Conservation (phyloP, 352 stramenopile species). For the Elongisporangium anandrum region DNA sequence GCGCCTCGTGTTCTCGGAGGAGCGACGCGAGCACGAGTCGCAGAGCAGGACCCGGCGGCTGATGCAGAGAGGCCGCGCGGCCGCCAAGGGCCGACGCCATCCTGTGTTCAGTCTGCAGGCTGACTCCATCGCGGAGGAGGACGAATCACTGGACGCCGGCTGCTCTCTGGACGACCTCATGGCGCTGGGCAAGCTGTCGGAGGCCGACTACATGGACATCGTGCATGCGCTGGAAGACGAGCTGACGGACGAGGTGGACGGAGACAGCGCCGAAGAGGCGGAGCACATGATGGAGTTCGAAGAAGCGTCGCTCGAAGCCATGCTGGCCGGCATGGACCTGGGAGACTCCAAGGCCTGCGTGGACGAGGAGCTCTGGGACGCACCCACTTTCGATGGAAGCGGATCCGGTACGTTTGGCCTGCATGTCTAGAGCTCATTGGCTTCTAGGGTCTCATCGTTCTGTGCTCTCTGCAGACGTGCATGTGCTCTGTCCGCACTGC, state of each 20-base stretch:
- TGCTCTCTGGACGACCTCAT: constrained; percentile 68
- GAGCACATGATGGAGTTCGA: constrained; percentile 68
- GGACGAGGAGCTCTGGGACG: constrained; percentile 6
- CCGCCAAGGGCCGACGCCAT: constrained; percentile 8
- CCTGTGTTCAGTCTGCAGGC: constrained; percentile 30
- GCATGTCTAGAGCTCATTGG: background rate
- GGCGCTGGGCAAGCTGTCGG: constrained; percentile 41
- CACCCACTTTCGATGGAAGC: background rate
- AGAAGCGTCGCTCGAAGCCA: constrained; percentile 60
- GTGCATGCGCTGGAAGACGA: constrained; percentile 69
- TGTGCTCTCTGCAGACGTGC: constrained; percentile 8
- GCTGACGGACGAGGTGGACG: constrained; percentile 41
- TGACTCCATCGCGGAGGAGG: constrained; percentile 5
- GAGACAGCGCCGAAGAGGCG: constrained; percentile 20
- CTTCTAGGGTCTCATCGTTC: background rate
- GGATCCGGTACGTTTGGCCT: constrained; percentile 6
- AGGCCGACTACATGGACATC: constrained; percentile 75
- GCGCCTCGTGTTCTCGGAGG: constrained; percentile 42
- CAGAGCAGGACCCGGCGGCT: background rate
- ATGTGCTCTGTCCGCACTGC: constrained; percentile 50
- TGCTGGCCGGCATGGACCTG: constrained; percentile 62
- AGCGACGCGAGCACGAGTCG: constrained; percentile 9
- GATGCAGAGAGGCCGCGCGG: background rate
- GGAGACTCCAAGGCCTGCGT: constrained; percentile 14
- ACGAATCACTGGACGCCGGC: constrained; percentile 4